phyloP scores from a whole-genome alignment of 202 grass and related monocot species.

The Brachypodium distachyon region DNA sequence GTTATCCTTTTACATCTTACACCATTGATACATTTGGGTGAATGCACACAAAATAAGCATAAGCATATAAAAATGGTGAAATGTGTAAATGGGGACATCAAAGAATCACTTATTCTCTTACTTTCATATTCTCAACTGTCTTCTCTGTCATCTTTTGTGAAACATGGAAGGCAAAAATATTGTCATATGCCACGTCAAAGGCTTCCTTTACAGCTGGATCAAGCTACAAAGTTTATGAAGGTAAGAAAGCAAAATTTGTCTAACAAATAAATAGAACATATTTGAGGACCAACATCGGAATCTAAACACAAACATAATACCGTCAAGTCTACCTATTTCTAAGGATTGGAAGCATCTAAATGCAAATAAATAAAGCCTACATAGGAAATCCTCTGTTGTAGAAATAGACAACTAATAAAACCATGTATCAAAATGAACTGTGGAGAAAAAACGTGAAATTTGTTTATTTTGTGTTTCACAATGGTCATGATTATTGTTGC shows the following conservation, averaged over 20 bases:
- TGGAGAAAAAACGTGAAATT: not conserved
- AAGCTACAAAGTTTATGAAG: slow-evolving; percentile 47
- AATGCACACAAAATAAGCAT: not conserved
- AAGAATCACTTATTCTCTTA: slow-evolving; percentile 14
- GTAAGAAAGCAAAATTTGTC: slow-evolving; percentile 8
- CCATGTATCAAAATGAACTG: not conserved
- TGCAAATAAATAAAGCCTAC: not conserved
- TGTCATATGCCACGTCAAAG: slow-evolving; percentile 88
- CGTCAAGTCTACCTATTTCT: not conserved
- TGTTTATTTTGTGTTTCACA: not conserved
- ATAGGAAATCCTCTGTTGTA: not conserved
- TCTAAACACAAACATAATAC: not conserved
- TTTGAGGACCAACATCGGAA: not conserved
- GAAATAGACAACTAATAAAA: not conserved
- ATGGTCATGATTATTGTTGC: no score
- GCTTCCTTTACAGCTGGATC: slow-evolving; percentile 84
- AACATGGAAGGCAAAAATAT: slow-evolving; percentile 94
- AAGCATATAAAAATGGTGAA: not conserved
- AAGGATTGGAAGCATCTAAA: not conserved
- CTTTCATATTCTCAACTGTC: slow-evolving; percentile 82
- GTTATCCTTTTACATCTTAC: slow-evolving; percentile 96
- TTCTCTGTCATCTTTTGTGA: slow-evolving; percentile 74
- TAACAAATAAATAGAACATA: not conserved
- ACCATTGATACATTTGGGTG: slow-evolving; percentile 41
- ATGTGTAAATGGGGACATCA: slow-evolving; percentile 3